Base-by-base conservation (phyloP, 2,329 filamentous ascomycete species). In the Microcyclospora tardicrescens region DNA sequence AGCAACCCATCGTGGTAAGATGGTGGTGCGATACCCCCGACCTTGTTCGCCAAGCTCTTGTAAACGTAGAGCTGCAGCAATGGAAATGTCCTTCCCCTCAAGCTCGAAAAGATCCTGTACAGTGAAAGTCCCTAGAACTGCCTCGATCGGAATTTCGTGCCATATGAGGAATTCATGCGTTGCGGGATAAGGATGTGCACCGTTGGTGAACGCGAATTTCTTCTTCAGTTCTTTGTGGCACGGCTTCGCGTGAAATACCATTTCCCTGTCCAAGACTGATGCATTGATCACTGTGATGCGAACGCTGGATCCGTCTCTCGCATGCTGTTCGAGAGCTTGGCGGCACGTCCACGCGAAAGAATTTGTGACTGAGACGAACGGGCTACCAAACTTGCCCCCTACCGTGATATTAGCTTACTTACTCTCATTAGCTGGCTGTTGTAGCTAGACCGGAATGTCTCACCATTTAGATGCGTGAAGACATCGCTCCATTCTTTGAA, bases 351-450 rank as follows among this genome's bases (percentile, higher is more conserved):
- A 49, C 3, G 39, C 29, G 6, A 49, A 27, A 6, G 30, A 16
- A 14, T 42, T 43, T 11, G 38, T 43, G 5, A 34, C 37, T 4
- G 46, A 49, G 10, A 47, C 34, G 35, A 43, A 51, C 1, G 44
- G 48, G 10, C 16, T 30, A 5, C 24, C 15, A 6, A 36, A 15
- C 12, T 35, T 14, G 8, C 19, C 19, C 19, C 19, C 19, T 24
- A 24, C n/a, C n/a, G n/a, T n/a, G n/a, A n/a, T n/a, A n/a, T n/a
- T n/a, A n/a, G n/a, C n/a, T n/a, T n/a, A n/a, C n/a, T n/a, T n/a
- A n/a, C n/a, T n/a, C n/a, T n/a, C n/a, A 24, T 24, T 8, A 24
- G 19, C 19, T 35, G 30, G 11, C 33, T 15, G 10, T 30, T 29
- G 10, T n/a, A 45, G 6, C 16, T 45, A 40, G 16, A 37, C 42